Evolutionary conservation across 495 filamentous ascomycete genomes (phyloP).

Genomic region (Talaromyces liani): DNA sequence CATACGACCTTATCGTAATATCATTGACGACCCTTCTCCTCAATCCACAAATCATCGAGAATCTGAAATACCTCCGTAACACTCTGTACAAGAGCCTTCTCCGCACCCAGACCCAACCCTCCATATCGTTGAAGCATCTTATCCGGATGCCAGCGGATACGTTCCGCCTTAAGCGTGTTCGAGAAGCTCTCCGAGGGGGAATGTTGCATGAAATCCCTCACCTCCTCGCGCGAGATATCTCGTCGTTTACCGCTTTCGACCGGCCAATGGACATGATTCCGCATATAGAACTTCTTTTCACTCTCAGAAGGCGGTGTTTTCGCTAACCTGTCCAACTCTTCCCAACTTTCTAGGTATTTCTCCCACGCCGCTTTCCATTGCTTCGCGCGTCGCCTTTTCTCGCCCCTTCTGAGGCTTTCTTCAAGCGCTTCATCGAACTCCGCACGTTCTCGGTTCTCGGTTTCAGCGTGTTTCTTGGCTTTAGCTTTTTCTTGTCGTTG

Average conservation of each 20-base stretch:
- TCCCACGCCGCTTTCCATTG: slow-evolving; percentile 53
- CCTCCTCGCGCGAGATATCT: slow-evolving; percentile 54
- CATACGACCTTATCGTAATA: neutral
- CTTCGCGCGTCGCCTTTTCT: slow-evolving; percentile 38
- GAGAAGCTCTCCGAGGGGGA: slow-evolving; percentile 41
- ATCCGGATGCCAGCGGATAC: slow-evolving; percentile 95
- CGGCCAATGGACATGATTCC: slow-evolving; percentile 70
- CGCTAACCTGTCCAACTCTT: slow-evolving; percentile 32
- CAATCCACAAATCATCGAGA: slow-evolving; percentile 74
- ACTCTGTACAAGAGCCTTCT: slow-evolving; percentile 60
- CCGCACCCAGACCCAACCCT: slow-evolving; percentile 49
- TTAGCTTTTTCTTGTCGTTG: slow-evolving; percentile 46
- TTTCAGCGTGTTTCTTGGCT: slow-evolving; percentile 34
- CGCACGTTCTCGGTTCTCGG: slow-evolving; percentile 28
- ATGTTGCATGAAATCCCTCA: slow-evolving; percentile 56
- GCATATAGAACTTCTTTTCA: slow-evolving; percentile 13
- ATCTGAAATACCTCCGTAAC: slow-evolving; percentile 92
- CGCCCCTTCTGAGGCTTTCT: slow-evolving; percentile 45
- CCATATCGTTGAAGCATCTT: slow-evolving; percentile 92
- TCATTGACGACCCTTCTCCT: slow-evolving; percentile 29
- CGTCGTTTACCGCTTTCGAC: slow-evolving; percentile 52
- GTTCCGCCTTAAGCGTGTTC: slow-evolving; percentile 69
- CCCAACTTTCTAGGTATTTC: slow-evolving; percentile 58
- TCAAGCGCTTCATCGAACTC: slow-evolving; percentile 41
- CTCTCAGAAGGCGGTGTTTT: neutral